phyloP scores from a whole-genome alignment of 2,329 filamentous ascomycete genomes.

The Hypoxylon rubiginosum region DNA sequence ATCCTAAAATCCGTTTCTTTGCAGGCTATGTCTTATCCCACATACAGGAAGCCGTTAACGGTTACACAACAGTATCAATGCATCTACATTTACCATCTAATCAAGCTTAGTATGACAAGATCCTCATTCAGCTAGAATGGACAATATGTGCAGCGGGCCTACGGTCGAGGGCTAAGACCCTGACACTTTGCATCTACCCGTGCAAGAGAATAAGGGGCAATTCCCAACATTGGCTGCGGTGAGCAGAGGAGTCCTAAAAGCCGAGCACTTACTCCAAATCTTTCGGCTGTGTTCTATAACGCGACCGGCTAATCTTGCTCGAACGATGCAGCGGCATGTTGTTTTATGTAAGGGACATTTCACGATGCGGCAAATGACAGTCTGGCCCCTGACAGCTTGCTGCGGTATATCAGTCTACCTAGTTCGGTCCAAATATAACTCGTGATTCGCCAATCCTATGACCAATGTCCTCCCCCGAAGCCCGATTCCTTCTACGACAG shows the following conservation, averaged over 20 bases:
- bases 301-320: no score
- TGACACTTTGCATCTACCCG: no score
- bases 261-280: no score
- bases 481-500: conserved; percentile 8
- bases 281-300: no score
- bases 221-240: no score
- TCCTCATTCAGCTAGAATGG: background rate
- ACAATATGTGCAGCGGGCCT: no score
- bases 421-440: background rate
- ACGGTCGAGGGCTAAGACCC: no score
- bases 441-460: background rate
- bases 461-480: background rate
- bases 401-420: background rate
- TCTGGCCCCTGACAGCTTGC: background rate
- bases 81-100: background rate
- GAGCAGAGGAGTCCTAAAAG: no score
- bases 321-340: no score
- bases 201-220: no score
- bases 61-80: no score
- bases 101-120: background rate
- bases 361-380: background rate
- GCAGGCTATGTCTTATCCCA: background rate
- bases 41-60: background rate
- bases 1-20: background rate
- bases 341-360: background rate